Evolutionary conservation across 495 filamentous ascomycete species (phyloP).

Genomic region (Hypoxylon fragiforme): DNA sequence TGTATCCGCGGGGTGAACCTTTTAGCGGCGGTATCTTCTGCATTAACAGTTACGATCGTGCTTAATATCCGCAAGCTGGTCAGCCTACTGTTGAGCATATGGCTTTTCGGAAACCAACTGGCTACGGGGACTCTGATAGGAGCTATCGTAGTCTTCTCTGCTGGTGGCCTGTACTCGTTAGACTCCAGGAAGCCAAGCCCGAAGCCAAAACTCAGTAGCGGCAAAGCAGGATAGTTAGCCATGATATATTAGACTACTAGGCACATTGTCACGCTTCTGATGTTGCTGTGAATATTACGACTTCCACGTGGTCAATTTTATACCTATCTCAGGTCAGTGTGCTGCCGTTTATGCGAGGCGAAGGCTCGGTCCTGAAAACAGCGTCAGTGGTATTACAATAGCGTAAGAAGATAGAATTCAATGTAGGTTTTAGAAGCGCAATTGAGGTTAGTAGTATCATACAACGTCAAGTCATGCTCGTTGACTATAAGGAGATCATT

Average conservation of each 20-base stretch:
- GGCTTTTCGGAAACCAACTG: constrained; percentile 86
- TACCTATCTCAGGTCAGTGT: no score
- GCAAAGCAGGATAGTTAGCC: constrained; percentile 28
- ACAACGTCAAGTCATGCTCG: no score
- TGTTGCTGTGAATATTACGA: constrained; percentile 4
- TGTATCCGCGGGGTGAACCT: constrained; percentile 96
- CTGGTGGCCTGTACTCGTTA: constrained; percentile 84
- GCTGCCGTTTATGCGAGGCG: no score
- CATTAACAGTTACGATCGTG: constrained; percentile 92
- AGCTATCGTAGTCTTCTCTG: constrained; percentile 81
- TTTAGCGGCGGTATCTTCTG: constrained; percentile 80
- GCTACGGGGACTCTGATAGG: constrained; percentile 75
- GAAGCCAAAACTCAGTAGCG: constrained; percentile 26
- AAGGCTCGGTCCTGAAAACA: no score
- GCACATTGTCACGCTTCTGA: neutral
- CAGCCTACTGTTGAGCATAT: constrained; percentile 85
- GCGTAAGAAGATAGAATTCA: no score
- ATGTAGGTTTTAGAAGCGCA: no score
- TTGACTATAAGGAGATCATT: no score
- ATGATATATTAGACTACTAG: neutral
- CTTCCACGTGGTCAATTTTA: no score
- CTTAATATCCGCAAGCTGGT: constrained; percentile 95
- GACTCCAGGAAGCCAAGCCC: constrained; percentile 56
- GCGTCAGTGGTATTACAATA: no score
- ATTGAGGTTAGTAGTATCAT: no score